A percentile compares a stretch with the other conserved stretches of the same genome.
These are phyloP conservation scores for Apophysomyces sp. DNA, from an alignment of 371 early-diverging fungal species.

Conservation along the genomic window DNA sequence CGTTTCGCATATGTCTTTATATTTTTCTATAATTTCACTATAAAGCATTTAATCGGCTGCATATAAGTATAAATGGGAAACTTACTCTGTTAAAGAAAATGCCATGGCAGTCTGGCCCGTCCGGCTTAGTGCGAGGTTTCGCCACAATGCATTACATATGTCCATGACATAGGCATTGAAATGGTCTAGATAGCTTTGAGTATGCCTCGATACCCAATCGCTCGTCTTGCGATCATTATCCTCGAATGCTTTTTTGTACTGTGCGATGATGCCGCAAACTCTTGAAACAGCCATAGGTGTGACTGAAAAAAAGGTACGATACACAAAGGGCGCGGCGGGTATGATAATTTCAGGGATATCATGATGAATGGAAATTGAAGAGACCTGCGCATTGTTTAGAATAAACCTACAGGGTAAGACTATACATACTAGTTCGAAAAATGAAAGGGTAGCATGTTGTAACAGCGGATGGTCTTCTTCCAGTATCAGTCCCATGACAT, in stretches of 20 bases:
- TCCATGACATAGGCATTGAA: slow-evolving; percentile 64
- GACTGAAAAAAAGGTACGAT: slow-evolving; percentile 51
- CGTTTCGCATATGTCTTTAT: slow-evolving; percentile 27
- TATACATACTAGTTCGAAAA: slow-evolving; percentile 48
- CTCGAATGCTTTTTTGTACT: slow-evolving; percentile 46
- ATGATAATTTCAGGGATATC: slow-evolving; percentile 53
- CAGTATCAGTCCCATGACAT: slow-evolving; percentile 36
- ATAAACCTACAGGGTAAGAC: neutral
- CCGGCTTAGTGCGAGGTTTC: slow-evolving; percentile 42
- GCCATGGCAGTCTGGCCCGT: slow-evolving; percentile 33
- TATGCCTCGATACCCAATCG: slow-evolving; percentile 37
- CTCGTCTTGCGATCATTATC: slow-evolving; percentile 26
- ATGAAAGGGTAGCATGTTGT: slow-evolving; percentile 56
- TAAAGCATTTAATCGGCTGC: neutral
- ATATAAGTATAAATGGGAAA: neutral
- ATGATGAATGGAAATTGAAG: slow-evolving; percentile 40
- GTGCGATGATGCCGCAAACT: slow-evolving; percentile 55
- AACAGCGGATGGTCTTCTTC: slow-evolving; percentile 49
- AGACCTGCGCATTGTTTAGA: slow-evolving; percentile 7
- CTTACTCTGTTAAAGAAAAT: slow-evolving; percentile 48
- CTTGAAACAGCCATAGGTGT: slow-evolving; percentile 54
- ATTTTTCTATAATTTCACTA: slow-evolving; percentile 28
- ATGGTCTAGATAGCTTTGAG: slow-evolving; percentile 42
- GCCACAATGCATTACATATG: slow-evolving; percentile 57
- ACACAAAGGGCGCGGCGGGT: slow-evolving; percentile 50